Evolutionary conservation across 2,329 filamentous ascomycete genomes (phyloP), one percentile per base, ranked within the genome.

Genomic region (Emergomyces africanus): DNA sequence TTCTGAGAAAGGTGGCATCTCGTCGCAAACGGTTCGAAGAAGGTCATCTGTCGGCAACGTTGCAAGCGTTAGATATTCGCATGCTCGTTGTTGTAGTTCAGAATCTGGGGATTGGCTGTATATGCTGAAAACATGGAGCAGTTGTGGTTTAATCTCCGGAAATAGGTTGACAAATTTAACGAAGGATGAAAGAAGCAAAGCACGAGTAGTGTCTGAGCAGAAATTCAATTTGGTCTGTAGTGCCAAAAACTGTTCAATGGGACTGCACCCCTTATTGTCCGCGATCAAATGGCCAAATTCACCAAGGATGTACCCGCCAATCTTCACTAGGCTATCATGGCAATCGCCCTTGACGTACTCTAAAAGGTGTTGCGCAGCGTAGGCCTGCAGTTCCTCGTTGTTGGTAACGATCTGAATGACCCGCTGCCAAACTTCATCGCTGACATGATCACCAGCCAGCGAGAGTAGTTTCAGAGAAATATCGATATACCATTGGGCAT

Each of bases 331-430:
- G 1, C 92, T 99, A 76, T 99, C 94, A 68, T 99, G 94, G 72
- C 91, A 96, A 61, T 96, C 89, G 20, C 86, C 85, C 72, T 96
- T 96, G 72, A 96, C 81, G 69, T 97, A 96, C 65, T 92, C 87
- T 46, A 99, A 77, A 25, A 94, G 90, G 66, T 95, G 95, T 70
- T 95, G 89, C 4, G 94, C 90, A 0, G 94, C 94, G 70, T 99
- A 99, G 0, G 96, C 87, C 74, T 99, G 94, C 12, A 99, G 81
- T 72, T 97, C 92, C 73, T 99, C 94, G 72, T 99, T 99, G 78
- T 99, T 99, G 58, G 94, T 97, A 61, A 97, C 91, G 66, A 99
- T 97, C 72, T 99, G 94, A 63, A 96, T 96, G 59, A 99, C 92
- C 66, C 94, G 86, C 72, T 99, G 94, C 94, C 94, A 99, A 20